These are phyloP conservation scores for Paspalum vaginatum DNA, from an alignment of 176 grass and related monocot genomes.

Conservation along the genomic window DNA sequence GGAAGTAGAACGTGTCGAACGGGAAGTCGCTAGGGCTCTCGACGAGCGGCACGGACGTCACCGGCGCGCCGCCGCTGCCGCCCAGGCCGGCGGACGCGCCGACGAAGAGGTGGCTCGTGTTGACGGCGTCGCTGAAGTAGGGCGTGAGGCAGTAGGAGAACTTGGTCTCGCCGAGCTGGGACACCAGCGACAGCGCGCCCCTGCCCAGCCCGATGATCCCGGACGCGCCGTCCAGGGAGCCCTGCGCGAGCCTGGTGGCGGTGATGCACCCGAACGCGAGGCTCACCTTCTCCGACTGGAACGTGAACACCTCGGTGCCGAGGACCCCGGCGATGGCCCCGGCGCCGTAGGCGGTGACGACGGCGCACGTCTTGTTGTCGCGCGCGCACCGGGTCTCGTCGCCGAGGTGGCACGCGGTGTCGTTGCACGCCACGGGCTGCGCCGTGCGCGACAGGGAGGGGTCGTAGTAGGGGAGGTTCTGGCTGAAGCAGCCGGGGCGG, in stretches of 20 bases:
- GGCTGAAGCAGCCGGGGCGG: neutral
- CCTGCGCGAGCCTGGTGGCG: neutral
- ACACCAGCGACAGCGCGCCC: constrained; percentile 14
- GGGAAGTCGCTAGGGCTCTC: neutral
- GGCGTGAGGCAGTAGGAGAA: constrained; percentile 47
- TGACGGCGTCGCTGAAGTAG: neutral
- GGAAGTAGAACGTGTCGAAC: constrained; percentile 7
- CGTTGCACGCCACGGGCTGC: neutral
- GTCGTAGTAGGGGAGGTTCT: neutral
- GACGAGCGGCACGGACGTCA: neutral
- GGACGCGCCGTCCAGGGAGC: constrained; percentile 4
- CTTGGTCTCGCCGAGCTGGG: neutral
- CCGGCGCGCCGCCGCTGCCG: neutral
- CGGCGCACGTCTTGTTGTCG: neutral
- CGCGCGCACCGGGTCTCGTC: neutral
- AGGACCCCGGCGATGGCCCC: neutral
- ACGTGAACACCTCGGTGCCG: constrained; percentile 13
- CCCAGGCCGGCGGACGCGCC: neutral
- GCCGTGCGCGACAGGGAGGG: neutral
- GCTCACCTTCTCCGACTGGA: neutral
- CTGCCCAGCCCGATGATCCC: constrained; percentile 39
- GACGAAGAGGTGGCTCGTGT: constrained; percentile 7
- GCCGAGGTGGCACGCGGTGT: neutral
- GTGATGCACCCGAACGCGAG: constrained; percentile 21
- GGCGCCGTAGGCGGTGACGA: neutral